A percentile compares a stretch with the other conserved stretches of the same genome.
Conservation (phyloP, 83 land plant genomes). For the Thuja plicata region DNA sequence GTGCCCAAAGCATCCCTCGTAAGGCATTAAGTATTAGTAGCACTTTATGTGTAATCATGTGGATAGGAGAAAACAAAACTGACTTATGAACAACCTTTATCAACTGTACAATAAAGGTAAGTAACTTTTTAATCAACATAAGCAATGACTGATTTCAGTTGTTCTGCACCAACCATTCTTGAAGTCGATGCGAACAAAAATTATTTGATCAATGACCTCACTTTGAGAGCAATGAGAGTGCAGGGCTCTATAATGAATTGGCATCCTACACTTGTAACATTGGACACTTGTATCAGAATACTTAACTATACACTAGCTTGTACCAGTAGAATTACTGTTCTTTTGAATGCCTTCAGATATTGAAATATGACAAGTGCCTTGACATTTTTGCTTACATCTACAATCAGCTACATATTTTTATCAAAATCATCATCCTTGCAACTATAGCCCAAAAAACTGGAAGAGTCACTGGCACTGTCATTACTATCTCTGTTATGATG, state of each 20-base stretch:
- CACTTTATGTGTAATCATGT: not conserved
- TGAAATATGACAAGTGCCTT: not conserved
- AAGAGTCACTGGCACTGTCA: not conserved
- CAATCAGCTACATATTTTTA: not conserved
- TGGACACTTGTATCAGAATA: not conserved
- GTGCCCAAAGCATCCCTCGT: not conserved
- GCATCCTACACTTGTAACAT: not conserved
- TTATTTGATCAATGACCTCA: not conserved
- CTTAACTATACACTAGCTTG: not conserved
- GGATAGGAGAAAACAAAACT: not conserved
- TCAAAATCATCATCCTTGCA: not conserved
- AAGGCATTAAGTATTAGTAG: not conserved
- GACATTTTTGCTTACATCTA: conserved; percentile 9
- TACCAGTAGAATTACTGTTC: not conserved
- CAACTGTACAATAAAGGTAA: not conserved
- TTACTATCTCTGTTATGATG: not conserved
- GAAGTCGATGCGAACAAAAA: not conserved
- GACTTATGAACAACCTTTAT: not conserved
- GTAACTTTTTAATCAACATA: not conserved
- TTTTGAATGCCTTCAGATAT: not conserved
- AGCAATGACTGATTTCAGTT: not conserved
- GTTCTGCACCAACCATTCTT: not conserved
- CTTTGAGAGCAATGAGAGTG: not conserved
- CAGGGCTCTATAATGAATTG: not conserved
- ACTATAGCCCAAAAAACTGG: not conserved